Evolutionary conservation across 495 filamentous ascomycete species (phyloP).

Genomic region (Tuber indicum): DNA sequence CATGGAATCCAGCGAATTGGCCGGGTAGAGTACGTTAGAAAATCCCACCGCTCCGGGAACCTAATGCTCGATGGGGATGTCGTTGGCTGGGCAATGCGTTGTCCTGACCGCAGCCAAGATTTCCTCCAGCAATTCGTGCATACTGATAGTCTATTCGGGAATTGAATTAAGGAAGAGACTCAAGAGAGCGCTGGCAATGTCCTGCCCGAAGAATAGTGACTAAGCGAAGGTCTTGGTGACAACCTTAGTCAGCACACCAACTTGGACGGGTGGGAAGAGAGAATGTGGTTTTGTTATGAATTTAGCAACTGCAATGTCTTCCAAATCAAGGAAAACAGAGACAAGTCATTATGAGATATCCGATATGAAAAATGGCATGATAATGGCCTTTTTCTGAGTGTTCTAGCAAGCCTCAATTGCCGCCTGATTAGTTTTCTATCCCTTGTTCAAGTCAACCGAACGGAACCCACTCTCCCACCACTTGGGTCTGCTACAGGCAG

Average conservation of each 20-base stretch:
- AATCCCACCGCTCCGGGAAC: background rate
- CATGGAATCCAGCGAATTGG: background rate
- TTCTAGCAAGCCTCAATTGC: too few species aligned
- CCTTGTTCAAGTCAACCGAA: too few species aligned
- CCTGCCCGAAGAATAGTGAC: background rate
- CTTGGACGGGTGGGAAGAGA: too few species aligned
- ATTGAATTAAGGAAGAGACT: background rate
- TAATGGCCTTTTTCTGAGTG: too few species aligned
- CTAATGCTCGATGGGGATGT: background rate
- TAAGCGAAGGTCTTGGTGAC: too few species aligned
- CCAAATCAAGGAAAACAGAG: too few species aligned
- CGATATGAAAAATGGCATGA: too few species aligned
- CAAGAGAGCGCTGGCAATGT: background rate
- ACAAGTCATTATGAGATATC: too few species aligned
- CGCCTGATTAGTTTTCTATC: too few species aligned
- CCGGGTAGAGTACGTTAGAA: background rate
- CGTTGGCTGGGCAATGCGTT: background rate
- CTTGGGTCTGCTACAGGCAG: background rate
- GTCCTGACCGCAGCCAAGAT: background rate
- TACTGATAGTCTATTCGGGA: background rate
- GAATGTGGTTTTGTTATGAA: too few species aligned
- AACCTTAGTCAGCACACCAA: too few species aligned
- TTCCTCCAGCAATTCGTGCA: background rate
- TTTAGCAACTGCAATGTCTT: too few species aligned
- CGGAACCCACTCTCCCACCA: background rate